A percentile compares a stretch with the other conserved stretches of the same genome.
These are phyloP conservation scores for Penicillium sp. DNA, from an alignment of 2,329 filamentous ascomycete genomes.

Conservation along the genomic window DNA sequence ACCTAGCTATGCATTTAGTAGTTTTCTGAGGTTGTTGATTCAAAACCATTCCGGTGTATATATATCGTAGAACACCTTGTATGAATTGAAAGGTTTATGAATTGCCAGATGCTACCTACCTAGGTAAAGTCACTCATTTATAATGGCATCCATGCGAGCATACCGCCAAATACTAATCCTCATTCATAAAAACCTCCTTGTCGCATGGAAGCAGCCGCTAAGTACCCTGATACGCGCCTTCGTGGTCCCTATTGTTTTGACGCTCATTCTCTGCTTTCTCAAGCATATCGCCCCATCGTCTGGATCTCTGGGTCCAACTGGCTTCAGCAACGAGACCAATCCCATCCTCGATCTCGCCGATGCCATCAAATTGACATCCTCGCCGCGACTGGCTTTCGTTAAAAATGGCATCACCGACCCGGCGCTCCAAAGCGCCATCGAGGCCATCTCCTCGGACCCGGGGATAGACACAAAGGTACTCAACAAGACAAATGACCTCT, in stretches of 20 bases:
- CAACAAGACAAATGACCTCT: not conserved
- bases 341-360: not conserved
- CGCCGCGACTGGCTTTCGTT: not conserved
- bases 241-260: not conserved
- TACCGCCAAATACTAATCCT: not conserved
- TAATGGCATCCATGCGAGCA: not conserved
- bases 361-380: not conserved
- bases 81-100: not conserved
- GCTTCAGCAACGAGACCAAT: not conserved
- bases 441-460: not conserved
- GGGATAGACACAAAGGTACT: not conserved
- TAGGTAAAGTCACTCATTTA: not conserved
- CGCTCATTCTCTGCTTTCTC: constrained; percentile 4
- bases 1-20: not conserved
- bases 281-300: not conserved
- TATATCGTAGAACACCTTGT: not conserved
- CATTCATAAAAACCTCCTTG: constrained; percentile 5
- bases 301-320: not conserved
- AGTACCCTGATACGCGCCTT: not conserved
- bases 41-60: not conserved
- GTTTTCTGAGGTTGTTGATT: not conserved
- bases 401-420: constrained; percentile 2
- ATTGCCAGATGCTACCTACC: not conserved
- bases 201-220: constrained; percentile 3
- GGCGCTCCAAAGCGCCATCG: not conserved